A percentile compares a stretch with the other conserved stretches of the same genome.
Conservation (phyloP, 768 basidiomycete genomes). For the Gymnopilus dilepis region DNA sequence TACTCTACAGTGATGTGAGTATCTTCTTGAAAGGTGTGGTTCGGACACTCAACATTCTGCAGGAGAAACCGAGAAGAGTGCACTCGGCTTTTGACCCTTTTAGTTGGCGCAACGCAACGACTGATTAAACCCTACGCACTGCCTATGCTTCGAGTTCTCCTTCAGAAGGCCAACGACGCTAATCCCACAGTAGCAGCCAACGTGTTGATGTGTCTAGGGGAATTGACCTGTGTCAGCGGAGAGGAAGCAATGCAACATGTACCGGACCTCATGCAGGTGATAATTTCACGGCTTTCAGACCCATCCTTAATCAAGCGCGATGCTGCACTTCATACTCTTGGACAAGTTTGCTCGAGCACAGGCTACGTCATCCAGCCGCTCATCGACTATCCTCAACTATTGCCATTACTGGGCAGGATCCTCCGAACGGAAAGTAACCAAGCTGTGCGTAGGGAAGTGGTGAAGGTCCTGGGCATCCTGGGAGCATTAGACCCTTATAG, state of each 20-base stretch:
- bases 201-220: conserved; percentile 93
- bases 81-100: conserved; percentile 84
- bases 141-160: conserved; percentile 90
- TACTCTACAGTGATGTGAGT: conserved; percentile 83
- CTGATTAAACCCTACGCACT: conserved; percentile 96
- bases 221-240: conserved; percentile 90
- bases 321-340: conserved; percentile 91
- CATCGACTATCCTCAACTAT: conserved; percentile 87
- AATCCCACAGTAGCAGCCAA: conserved; percentile 91
- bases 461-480: conserved; percentile 94
- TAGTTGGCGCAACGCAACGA: conserved; percentile 90
- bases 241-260: conserved; percentile 88
- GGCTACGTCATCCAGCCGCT: conserved; percentile 93
- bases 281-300: conserved; percentile 89
- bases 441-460: conserved; percentile 82
- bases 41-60: conserved; percentile 12
- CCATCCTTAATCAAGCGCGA: conserved; percentile 89
- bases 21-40: not conserved
- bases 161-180: conserved; percentile 85
- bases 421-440: conserved; percentile 79
- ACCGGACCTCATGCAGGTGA: conserved; percentile 86
- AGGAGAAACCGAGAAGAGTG: conserved; percentile 92
- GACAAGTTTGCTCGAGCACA: conserved; percentile 94
- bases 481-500: conserved; percentile 96
- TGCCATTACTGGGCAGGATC: conserved; percentile 86